Evolutionary conservation across 78 protist species (phyloP).

Genomic region (Dictyostelium discoideum): dicty_2.7 NC_007088.5:7858001-7858500

Average conservation of each 20-base stretch:
- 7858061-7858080: slow-evolving; percentile 41
- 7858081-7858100: slow-evolving; percentile 46
- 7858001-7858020: slow-evolving; percentile 63
- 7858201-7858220: slow-evolving; percentile 63
- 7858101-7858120: slow-evolving; percentile 6
- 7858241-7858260: slow-evolving; percentile 3
- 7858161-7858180: slow-evolving; percentile 44
- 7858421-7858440: neutral
- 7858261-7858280: slow-evolving; percentile 8
- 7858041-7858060: slow-evolving; percentile 71
- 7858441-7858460: neutral
- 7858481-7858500: slow-evolving; percentile 81
- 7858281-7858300: slow-evolving; percentile 44
- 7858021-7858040: slow-evolving; percentile 21
- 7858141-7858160: neutral
- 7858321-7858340: slow-evolving; percentile 67
- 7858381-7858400: slow-evolving; percentile 70
- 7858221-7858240: neutral
- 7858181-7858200: slow-evolving; percentile 54
- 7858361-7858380: slow-evolving; percentile 2
- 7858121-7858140: slow-evolving; percentile 21
- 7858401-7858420: slow-evolving; percentile 23
- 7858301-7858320: slow-evolving; percentile 66
- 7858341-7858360: slow-evolving; percentile 61
- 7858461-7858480: neutral